A percentile compares a stretch with the other conserved stretches of the same genome.
Conservation (phyloP, 495 filamentous ascomycete species). For the Delitschia confertaspora region DNA sequence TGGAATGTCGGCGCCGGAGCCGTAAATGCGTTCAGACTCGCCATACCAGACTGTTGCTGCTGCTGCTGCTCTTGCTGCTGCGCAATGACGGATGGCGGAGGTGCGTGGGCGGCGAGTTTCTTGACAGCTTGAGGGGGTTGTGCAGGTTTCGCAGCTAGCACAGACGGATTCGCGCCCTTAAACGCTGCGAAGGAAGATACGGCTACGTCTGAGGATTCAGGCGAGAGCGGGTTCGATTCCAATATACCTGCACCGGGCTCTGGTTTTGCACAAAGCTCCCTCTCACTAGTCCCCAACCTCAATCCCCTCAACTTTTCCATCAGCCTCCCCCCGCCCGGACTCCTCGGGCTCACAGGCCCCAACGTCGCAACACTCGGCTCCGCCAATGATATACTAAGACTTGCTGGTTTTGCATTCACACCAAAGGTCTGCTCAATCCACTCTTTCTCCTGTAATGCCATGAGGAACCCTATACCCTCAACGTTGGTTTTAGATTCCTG, state of each 20-base stretch:
- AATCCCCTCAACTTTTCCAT: constrained; percentile 68
- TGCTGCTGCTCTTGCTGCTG: constrained; percentile 29
- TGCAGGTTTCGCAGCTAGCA: constrained; percentile 30
- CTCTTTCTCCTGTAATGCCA: constrained; percentile 69
- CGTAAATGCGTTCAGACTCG: constrained; percentile 32
- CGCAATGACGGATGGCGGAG: constrained; percentile 35
- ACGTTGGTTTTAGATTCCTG: constrained; percentile 48
- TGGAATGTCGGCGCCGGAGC: constrained; percentile 11
- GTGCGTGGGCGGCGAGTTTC: constrained; percentile 31
- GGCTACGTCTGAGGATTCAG: constrained; percentile 55
- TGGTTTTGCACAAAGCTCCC: constrained; percentile 39
- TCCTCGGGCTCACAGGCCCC: constrained; percentile 38
- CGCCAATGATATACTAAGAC: constrained; percentile 27
- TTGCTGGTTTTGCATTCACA: constrained; percentile 36
- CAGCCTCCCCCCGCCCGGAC: constrained; percentile 55
- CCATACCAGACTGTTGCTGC: constrained; percentile 39
- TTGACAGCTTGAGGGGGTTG: constrained; percentile 27
- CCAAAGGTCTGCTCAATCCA: constrained; percentile 79
- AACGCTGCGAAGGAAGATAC: constrained; percentile 56
- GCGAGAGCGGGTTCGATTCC: constrained; percentile 45
- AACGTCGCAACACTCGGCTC: constrained; percentile 29
- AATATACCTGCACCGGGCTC: constrained; percentile 11
- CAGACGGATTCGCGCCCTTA: constrained; percentile 33
- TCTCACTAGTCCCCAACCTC: constrained; percentile 61
- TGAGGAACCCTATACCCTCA: constrained; percentile 69